Evolutionary conservation across 2,329 filamentous ascomycete genomes (phyloP).

Genomic region (Pseudopithomyces maydicus): DNA sequence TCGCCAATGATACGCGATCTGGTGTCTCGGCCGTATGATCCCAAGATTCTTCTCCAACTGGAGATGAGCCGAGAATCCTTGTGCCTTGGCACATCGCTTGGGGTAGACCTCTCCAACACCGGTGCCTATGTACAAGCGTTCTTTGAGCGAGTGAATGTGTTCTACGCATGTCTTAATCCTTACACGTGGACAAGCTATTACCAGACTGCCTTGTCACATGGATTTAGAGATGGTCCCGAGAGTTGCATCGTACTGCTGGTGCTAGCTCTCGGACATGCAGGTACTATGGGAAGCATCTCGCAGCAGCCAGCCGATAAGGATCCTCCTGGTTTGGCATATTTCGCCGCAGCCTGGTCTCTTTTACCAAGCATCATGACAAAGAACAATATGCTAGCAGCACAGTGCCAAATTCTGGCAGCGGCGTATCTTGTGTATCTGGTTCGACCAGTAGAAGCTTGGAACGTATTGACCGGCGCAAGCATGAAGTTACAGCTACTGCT

Average conservation of each 20-base stretch:
- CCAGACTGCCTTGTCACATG: conserved; percentile 73
- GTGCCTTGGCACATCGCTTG: conserved; percentile 61
- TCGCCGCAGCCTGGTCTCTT: conserved; percentile 78
- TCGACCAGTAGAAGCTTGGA: conserved; percentile 83
- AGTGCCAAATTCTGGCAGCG: conserved; percentile 79
- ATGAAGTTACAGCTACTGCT: conserved; percentile 81
- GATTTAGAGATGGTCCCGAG: conserved; percentile 78
- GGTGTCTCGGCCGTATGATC: conserved; percentile 77
- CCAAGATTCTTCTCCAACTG: conserved; percentile 78
- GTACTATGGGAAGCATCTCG: conserved; percentile 76
- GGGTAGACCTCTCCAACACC: conserved; percentile 75
- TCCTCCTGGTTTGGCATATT: conserved; percentile 77
- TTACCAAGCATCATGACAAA: conserved; percentile 79
- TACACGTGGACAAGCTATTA: conserved; percentile 80
- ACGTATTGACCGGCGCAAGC: conserved; percentile 75
- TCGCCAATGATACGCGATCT: conserved; percentile 82
- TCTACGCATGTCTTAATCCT: conserved; percentile 85
- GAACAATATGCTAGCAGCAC: conserved; percentile 77
- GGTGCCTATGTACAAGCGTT: conserved; percentile 78
- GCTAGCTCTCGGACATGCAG: conserved; percentile 76
- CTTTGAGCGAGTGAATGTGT: conserved; percentile 80
- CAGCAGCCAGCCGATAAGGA: conserved; percentile 70
- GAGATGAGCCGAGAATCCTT: conserved; percentile 82
- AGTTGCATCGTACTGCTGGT: conserved; percentile 83
- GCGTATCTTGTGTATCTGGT: conserved; percentile 85